phyloP scores from a whole-genome alignment of 2,329 filamentous ascomycete species.

The Penicillium sp. region DNA sequence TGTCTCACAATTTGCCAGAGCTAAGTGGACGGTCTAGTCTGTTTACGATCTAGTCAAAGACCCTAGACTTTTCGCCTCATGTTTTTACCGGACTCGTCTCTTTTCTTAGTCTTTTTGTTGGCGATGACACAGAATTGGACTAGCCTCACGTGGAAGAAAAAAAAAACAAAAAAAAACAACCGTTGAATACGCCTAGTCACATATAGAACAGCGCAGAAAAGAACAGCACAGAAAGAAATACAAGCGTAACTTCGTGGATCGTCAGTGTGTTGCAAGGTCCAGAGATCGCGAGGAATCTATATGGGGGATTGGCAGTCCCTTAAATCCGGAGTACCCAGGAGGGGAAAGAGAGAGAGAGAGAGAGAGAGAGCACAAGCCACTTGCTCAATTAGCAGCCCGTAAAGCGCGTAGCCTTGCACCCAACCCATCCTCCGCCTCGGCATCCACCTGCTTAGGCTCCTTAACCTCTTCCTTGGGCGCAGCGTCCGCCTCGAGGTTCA shows the following conservation, averaged over 20 bases:
- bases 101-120: neutral
- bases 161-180: neutral
- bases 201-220: neutral
- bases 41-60: neutral
- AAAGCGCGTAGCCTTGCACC: constrained; percentile 43
- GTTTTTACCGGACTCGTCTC: neutral
- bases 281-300: constrained; percentile 3
- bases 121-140: neutral
- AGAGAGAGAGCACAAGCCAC: neutral
- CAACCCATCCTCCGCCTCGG: constrained; percentile 44
- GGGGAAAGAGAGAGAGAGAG: too few species aligned
- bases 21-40: neutral
- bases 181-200: neutral
- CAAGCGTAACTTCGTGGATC: constrained; percentile 12
- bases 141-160: neutral
- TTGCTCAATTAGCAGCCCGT: constrained; percentile 36
- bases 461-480: constrained; percentile 45
- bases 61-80: constrained; percentile 7
- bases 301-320: neutral
- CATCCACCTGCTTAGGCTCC: constrained; percentile 37
- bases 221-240: neutral
- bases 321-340: neutral
- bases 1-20: constrained; percentile 1
- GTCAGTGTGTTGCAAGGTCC: constrained; percentile 1
- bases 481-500: constrained; percentile 40